phyloP scores from a whole-genome alignment of 2,329 filamentous ascomycete genomes.

The Verticillium longisporum region DNA sequence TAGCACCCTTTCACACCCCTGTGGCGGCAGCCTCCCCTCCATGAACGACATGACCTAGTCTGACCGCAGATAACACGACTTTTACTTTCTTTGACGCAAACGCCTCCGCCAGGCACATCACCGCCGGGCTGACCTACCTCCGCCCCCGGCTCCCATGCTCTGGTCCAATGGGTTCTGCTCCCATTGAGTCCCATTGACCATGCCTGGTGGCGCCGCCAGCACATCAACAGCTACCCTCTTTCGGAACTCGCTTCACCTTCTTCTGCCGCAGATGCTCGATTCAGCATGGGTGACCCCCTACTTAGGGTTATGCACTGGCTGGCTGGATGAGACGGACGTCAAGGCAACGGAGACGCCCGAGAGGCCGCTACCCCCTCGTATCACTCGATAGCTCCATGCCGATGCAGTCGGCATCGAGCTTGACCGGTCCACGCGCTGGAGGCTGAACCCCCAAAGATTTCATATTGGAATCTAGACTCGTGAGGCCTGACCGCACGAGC shows the following conservation, averaged over 20 bases:
- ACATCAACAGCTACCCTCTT: neutral
- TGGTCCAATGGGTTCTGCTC: neutral
- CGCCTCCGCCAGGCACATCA: neutral
- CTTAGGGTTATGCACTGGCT: neutral
- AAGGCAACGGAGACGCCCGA: neutral
- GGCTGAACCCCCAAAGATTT: neutral
- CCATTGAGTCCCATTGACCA: neutral
- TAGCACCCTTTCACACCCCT: neutral
- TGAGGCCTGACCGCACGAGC: neutral
- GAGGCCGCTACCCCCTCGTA: neutral
- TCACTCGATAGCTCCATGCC: neutral
- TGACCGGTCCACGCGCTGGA: neutral
- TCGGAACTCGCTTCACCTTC: neutral
- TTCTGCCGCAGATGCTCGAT: neutral
- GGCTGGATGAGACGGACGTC: neutral
- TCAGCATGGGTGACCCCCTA: neutral
- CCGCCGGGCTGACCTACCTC: neutral
- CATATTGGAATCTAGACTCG: neutral
- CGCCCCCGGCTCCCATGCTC: neutral
- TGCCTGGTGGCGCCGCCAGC: neutral
- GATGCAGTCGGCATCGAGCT: neutral
- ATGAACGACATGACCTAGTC: neutral
- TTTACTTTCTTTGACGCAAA: neutral
- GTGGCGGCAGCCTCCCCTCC: neutral
- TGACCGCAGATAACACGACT: neutral